Conservation (phyloP, 768 basidiomycete species). For the Phaeotremella skinneri region DNA sequence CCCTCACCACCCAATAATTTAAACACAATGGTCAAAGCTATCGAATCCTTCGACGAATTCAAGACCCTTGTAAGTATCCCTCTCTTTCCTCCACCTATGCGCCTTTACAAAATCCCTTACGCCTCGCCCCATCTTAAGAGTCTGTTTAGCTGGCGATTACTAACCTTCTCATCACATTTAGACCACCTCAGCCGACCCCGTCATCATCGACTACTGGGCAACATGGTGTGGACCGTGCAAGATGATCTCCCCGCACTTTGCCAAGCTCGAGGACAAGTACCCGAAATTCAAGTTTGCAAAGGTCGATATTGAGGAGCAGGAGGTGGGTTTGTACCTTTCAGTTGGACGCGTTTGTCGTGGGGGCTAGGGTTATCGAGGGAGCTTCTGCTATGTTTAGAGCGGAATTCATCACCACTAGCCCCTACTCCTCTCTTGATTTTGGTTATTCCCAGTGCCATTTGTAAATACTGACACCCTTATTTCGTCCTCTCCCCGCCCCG, state of each 20-base stretch:
- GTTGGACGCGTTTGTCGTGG: neutral
- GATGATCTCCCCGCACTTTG: constrained; percentile 52
- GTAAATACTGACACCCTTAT: neutral
- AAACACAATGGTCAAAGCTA: constrained; percentile 48
- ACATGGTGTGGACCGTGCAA: constrained; percentile 52
- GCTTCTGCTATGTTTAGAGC: neutral
- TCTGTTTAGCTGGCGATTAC: neutral
- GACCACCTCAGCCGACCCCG: constrained; percentile 39
- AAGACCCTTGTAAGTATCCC: constrained; percentile 38
- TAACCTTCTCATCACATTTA: constrained; percentile 4
- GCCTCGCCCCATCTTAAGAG: neutral
- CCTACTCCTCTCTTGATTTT: neutral
- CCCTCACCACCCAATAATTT: neutral
- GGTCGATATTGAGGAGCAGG: constrained; percentile 53
- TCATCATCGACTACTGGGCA: constrained; percentile 51
- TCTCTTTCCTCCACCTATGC: neutral
- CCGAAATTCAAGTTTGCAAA: constrained; percentile 51
- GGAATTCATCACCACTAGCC: neutral
- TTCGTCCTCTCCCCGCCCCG: neutral
- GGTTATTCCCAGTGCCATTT: neutral
- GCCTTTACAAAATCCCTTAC: too few relatives aligned
- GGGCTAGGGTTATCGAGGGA: neutral
- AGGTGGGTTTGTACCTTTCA: constrained; percentile 30
- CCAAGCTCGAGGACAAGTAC: constrained; percentile 47
- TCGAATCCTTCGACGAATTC: constrained; percentile 47